Percentiles rank a stretch among this genome's conserved stretches.
These are phyloP conservation scores for Parasarocladium wereldwijsianum DNA, from an alignment of 2,329 filamentous ascomycete species.

Conservation along the genomic window DNA sequence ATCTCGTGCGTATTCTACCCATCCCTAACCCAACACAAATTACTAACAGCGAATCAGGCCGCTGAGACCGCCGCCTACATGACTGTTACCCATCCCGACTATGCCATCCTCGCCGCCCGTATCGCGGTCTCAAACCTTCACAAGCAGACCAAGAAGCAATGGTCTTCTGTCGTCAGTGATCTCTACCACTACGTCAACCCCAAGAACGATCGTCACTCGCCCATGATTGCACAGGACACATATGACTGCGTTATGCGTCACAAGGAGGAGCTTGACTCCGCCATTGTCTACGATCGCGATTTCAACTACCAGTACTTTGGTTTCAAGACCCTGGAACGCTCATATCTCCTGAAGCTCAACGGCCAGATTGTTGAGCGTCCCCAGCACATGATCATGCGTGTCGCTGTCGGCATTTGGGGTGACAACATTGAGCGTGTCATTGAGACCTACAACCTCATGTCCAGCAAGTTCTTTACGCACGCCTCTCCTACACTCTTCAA, in stretches of 20 bases:
- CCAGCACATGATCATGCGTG: slow-evolving; percentile 99
- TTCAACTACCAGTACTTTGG: slow-evolving; percentile 99
- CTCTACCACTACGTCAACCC: slow-evolving; percentile 95
- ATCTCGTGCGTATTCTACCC: slow-evolving; percentile 57
- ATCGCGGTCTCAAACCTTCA: slow-evolving; percentile 99
- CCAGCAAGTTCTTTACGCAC: slow-evolving; percentile 95
- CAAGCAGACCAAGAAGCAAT: slow-evolving; percentile 99
- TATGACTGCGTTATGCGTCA: slow-evolving; percentile 93
- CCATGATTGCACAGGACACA: slow-evolving; percentile 87
- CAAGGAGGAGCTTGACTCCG: slow-evolving; percentile 93
- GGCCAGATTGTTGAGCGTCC: slow-evolving; percentile 94
- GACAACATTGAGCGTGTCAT: slow-evolving; percentile 88
- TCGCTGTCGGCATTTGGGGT: slow-evolving; percentile 91
- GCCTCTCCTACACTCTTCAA: slow-evolving; percentile 97
- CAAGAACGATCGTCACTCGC: slow-evolving; percentile 67
- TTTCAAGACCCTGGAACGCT: slow-evolving; percentile 97
- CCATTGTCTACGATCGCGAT: slow-evolving; percentile 97
- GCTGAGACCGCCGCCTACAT: slow-evolving; percentile 99
- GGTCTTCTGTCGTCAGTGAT: slow-evolving; percentile 87
- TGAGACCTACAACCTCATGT: slow-evolving; percentile 99
- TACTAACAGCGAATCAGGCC: slow-evolving; percentile 42
- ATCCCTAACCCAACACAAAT: slow-evolving; percentile 2
- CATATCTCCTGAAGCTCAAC: slow-evolving; percentile 88
- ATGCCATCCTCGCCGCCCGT: slow-evolving; percentile 93
- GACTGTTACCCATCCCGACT: slow-evolving; percentile 98